Evolutionary conservation across 331 rosid species (phyloP).

Genomic region (Acacia concinna): DNA sequence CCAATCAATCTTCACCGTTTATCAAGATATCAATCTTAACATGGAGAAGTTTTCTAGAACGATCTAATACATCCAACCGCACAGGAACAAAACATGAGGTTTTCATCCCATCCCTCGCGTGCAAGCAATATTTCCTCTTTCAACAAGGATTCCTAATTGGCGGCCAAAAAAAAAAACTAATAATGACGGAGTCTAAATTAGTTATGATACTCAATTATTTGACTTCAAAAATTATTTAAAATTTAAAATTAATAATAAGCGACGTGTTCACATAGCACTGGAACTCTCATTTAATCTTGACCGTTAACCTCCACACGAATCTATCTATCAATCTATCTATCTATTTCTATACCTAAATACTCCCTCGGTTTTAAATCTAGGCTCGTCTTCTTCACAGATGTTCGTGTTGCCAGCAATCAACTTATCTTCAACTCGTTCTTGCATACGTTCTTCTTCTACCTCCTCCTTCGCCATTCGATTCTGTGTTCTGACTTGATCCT

Average conservation of each 20-base stretch:
- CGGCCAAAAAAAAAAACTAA: not conserved
- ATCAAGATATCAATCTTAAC: not conserved
- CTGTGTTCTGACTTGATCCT: not conserved
- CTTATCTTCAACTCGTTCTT: not conserved
- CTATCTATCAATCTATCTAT: too few species aligned
- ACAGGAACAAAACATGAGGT: not conserved
- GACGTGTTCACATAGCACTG: not conserved
- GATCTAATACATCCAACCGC: not conserved
- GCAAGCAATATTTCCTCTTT: not conserved
- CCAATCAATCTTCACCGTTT: constrained; percentile 5
- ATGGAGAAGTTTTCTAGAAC: not conserved
- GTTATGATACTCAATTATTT: too few species aligned
- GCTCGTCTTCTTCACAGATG: not conserved
- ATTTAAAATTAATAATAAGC: not conserved
- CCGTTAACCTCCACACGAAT: not conserved
- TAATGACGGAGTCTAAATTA: not conserved
- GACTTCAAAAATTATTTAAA: not conserved
- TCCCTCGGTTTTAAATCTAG: not conserved
- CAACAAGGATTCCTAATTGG: not conserved
- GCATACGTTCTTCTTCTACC: not conserved
- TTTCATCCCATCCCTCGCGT: not conserved
- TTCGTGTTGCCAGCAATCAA: not conserved
- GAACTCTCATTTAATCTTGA: not conserved
- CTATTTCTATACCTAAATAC: not conserved
- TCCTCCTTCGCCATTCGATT: not conserved